phyloP scores from a whole-genome alignment of 495 filamentous ascomycete genomes.

The Beverwykella pulmonaria region DNA sequence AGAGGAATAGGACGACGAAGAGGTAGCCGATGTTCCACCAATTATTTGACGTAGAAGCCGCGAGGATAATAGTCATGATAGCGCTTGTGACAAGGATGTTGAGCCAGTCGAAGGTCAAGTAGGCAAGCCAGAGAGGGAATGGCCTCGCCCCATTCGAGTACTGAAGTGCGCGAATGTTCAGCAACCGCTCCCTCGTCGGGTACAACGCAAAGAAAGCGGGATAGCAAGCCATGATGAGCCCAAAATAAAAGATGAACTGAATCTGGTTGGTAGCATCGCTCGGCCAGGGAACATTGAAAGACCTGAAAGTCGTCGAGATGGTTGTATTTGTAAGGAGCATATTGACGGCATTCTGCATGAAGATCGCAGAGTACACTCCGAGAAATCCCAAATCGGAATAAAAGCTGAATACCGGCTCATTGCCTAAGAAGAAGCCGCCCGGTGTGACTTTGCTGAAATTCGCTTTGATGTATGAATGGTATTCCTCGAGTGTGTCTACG shows the following conservation, averaged over 20 bases:
- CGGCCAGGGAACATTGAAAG: slow-evolving; percentile 69
- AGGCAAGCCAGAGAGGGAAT: slow-evolving; percentile 73
- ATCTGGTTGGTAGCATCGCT: slow-evolving; percentile 66
- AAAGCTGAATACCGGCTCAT: slow-evolving; percentile 66
- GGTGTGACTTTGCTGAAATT: slow-evolving; percentile 68
- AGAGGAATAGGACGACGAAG: slow-evolving; percentile 73
- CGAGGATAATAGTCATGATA: slow-evolving; percentile 64
- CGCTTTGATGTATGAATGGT: slow-evolving; percentile 62
- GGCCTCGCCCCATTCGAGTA: slow-evolving; percentile 59
- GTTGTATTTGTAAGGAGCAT: slow-evolving; percentile 59
- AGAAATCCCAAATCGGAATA: slow-evolving; percentile 39
- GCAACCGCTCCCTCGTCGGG: slow-evolving; percentile 73
- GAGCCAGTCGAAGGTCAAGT: slow-evolving; percentile 75
- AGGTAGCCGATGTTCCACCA: slow-evolving; percentile 78
- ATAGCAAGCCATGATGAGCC: slow-evolving; percentile 71
- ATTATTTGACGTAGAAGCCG: slow-evolving; percentile 57
- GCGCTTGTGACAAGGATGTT: slow-evolving; percentile 64
- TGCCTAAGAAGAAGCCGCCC: slow-evolving; percentile 73
- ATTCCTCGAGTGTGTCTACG: slow-evolving; percentile 66
- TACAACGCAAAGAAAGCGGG: slow-evolving; percentile 87
- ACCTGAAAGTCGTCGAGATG: slow-evolving; percentile 4
- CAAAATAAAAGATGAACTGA: slow-evolving; percentile 76
- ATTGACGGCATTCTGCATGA: slow-evolving; percentile 13
- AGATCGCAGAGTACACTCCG: neutral
- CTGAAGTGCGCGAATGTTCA: slow-evolving; percentile 26